A percentile compares a stretch with the other conserved stretches of the same genome.
Conservation (phyloP, 768 basidiomycete species). For the Crucibulum laeve region DNA sequence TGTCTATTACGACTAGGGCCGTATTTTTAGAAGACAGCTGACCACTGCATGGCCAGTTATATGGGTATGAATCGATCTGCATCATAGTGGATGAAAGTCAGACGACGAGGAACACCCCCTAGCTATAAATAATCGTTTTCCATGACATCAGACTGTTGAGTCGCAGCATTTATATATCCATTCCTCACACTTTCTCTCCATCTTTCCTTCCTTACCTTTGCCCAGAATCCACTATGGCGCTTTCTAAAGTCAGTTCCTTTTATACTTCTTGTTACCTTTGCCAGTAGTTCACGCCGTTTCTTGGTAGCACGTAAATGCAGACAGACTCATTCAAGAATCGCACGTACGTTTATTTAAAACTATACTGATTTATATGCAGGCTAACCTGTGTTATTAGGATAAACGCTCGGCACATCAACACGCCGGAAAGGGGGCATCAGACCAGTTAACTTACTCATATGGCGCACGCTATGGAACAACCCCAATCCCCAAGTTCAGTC, state of each 20-base stretch:
- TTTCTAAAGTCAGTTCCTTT: slow-evolving; percentile 44
- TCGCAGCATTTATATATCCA: background rate
- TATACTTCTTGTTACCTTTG: background rate
- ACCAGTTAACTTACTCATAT: slow-evolving; percentile 39
- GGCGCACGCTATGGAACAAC: slow-evolving; percentile 62
- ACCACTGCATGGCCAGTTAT: background rate
- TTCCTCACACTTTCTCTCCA: background rate
- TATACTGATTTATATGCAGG: slow-evolving; percentile 4
- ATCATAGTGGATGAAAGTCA: background rate
- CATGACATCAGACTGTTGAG: background rate
- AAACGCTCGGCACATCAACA: slow-evolving; percentile 24
- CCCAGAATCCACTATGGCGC: slow-evolving; percentile 39
- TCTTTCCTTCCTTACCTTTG: background rate
- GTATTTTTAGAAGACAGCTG: background rate
- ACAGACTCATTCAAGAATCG: slow-evolving; percentile 55
- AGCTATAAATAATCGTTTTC: background rate
- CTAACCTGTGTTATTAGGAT: slow-evolving; percentile 32
- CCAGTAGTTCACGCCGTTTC: slow-evolving; percentile 3
- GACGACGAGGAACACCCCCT: background rate
- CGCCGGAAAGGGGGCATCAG: slow-evolving; percentile 9
- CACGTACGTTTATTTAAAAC: slow-evolving; percentile 29
- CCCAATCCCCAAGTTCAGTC: slow-evolving; percentile 66
- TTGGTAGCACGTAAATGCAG: slow-evolving; percentile 62
- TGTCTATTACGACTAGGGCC: background rate
- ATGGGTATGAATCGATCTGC: background rate